Evolutionary conservation across 208 protist species (phyloP).

Genomic region (Trichomonas vaginalis): DNA sequence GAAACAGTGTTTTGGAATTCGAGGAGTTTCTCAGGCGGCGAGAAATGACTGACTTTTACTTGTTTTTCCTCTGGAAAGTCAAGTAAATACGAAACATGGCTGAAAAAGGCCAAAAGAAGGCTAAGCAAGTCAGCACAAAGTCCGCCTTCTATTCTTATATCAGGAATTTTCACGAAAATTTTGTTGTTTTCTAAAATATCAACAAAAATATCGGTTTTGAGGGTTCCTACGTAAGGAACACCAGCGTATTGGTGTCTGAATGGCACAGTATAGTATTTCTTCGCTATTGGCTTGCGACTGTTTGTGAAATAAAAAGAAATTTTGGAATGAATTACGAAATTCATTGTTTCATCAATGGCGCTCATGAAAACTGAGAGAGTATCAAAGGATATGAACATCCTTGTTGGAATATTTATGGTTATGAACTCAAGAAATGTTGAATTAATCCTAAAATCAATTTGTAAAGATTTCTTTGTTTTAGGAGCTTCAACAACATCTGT

Average conservation of each 20-base stretch:
- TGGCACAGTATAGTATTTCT: not conserved
- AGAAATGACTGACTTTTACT: not conserved
- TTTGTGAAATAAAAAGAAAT: not conserved
- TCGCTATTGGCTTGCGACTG: not conserved
- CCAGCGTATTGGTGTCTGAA: too few relatives aligned
- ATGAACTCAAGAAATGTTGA: not conserved
- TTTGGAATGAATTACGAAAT: not conserved
- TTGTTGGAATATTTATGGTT: not conserved
- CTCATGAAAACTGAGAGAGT: not conserved
- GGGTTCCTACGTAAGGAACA: too few relatives aligned
- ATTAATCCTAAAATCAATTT: not conserved
- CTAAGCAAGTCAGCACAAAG: not conserved
- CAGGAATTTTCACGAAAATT: not conserved
- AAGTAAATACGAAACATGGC: not conserved
- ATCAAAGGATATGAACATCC: not conserved
- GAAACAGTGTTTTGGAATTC: not conserved
- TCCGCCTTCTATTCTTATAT: not conserved
- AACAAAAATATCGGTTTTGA: too few relatives aligned
- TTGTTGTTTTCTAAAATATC: not conserved
- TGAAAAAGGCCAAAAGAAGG: not conserved
- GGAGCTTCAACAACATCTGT: not conserved
- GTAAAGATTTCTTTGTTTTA: not conserved
- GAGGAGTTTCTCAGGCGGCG: not conserved
- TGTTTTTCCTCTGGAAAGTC: not conserved
- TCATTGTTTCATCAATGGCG: not conserved